Evolutionary conservation across 2,329 filamentous ascomycete species (phyloP).

Genomic region (Pestalotiopsis fici): DNA sequence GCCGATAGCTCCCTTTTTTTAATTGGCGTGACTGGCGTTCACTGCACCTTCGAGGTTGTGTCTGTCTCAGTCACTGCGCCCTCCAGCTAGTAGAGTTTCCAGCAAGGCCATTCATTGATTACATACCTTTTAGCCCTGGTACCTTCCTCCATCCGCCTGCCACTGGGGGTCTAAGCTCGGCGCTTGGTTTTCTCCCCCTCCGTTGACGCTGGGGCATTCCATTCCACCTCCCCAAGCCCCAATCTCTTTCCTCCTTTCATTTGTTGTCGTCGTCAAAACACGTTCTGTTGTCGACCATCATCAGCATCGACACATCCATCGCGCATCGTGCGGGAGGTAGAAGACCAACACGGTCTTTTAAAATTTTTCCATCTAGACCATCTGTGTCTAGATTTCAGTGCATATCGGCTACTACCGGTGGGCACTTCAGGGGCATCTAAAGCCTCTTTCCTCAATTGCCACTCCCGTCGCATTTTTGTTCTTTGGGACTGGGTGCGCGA

Average conservation of each 20-base stretch:
- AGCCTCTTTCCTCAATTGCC: not conserved
- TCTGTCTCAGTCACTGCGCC: not conserved
- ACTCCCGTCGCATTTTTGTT: not conserved
- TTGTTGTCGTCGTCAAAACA: not conserved
- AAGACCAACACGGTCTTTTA: not conserved
- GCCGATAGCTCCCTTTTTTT: too few relatives aligned
- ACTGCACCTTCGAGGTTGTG: not conserved
- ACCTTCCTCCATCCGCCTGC: not conserved
- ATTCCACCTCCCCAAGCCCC: not conserved
- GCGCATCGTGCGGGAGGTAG: not conserved
- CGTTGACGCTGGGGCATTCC: not conserved
- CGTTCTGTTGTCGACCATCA: not conserved
- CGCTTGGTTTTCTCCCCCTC: conserved; percentile 2
- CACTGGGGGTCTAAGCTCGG: not conserved
- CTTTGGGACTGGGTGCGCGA: not conserved
- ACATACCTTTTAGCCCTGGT: not conserved
- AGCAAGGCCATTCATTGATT: too few relatives aligned
- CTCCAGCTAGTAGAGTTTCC: not conserved
- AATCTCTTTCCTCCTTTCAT: not conserved
- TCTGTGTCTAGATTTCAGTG: not conserved
- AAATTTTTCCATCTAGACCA: not conserved
- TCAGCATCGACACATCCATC: not conserved
- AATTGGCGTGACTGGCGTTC: not conserved
- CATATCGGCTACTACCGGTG: not conserved
- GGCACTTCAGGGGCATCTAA: not conserved